Percentiles rank a stretch among this genome's conserved stretches.
Conservation (phyloP, 176 grass and related monocot species). For the Aegilops tauschii region DNA sequence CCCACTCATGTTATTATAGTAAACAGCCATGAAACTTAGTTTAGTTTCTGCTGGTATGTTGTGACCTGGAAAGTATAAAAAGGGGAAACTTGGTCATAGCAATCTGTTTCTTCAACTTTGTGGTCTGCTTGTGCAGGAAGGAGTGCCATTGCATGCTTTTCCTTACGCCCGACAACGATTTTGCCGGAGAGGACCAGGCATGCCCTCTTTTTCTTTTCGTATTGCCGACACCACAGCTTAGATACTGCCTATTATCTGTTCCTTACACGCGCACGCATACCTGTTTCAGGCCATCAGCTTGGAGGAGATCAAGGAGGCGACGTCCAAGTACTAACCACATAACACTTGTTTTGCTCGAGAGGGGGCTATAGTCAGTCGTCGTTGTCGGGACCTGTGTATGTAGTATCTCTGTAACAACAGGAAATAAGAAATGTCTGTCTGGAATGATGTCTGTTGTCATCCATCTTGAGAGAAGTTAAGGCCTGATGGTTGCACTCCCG, state of each 20-base stretch:
- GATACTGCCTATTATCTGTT: conserved; percentile 3
- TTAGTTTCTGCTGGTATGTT: background rate
- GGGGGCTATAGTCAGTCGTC: background rate
- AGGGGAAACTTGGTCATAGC: background rate
- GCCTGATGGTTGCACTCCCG: background rate
- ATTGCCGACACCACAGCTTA: background rate
- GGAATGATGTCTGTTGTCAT: background rate
- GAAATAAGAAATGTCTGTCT: conserved; percentile 20
- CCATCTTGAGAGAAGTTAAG: background rate
- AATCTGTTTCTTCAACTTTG: background rate
- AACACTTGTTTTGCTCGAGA: background rate
- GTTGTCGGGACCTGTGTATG: conserved; percentile 5
- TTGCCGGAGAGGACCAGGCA: conserved; percentile 89
- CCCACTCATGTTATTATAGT: background rate
- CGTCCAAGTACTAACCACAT: conserved; percentile 61
- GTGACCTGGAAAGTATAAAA: background rate
- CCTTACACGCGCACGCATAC: background rate
- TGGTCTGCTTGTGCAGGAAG: conserved; percentile 53
- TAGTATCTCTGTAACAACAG: conserved; percentile 10
- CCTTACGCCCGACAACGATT: conserved; percentile 92
- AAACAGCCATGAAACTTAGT: background rate
- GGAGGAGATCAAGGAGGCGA: conserved; percentile 83
- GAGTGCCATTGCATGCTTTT: conserved; percentile 99
- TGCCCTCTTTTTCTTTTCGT: background rate
- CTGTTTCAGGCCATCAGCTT: conserved; percentile 56